Evolutionary conservation across 768 basidiomycete species (phyloP).

Genomic region (Gelatoporia subvermispora): DNA sequence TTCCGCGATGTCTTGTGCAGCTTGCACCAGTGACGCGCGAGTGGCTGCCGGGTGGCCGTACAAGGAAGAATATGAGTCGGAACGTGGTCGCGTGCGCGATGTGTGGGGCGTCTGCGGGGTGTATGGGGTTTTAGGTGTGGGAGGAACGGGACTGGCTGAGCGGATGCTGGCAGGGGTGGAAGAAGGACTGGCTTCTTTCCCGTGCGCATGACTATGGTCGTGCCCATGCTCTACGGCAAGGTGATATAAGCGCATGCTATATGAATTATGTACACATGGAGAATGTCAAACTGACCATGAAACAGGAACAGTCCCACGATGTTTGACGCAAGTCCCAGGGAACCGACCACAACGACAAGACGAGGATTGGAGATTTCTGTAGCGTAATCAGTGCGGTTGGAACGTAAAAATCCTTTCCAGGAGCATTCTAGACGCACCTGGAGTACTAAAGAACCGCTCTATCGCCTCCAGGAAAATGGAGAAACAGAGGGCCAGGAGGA

Average conservation of each 20-base stretch:
- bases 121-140: neutral
- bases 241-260: constrained; percentile 9
- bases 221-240: constrained; percentile 60
- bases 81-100: constrained; percentile 25
- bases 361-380: constrained; percentile 86
- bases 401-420: neutral
- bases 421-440: constrained; percentile 44
- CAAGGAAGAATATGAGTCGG: constrained; percentile 52
- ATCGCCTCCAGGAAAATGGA: constrained; percentile 92
- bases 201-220: constrained; percentile 37
- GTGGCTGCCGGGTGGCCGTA: constrained; percentile 74
- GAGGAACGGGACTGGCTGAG: constrained; percentile 1
- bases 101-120: constrained; percentile 11
- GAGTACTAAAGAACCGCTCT: constrained; percentile 80
- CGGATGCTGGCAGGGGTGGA: constrained; percentile 38
- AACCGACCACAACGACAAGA: constrained; percentile 86
- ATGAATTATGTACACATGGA: neutral
- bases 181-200: constrained; percentile 16
- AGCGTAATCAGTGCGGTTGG: neutral
- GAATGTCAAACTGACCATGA: constrained; percentile 58
- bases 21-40: constrained; percentile 69
- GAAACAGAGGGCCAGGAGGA: constrained; percentile 94
- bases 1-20: constrained; percentile 81
- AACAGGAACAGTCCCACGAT: constrained; percentile 91
- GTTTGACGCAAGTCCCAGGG: constrained; percentile 85